Base-by-base conservation (phyloP, 352 stramenopile species). In the Globisporangium spiculum region DNA sequence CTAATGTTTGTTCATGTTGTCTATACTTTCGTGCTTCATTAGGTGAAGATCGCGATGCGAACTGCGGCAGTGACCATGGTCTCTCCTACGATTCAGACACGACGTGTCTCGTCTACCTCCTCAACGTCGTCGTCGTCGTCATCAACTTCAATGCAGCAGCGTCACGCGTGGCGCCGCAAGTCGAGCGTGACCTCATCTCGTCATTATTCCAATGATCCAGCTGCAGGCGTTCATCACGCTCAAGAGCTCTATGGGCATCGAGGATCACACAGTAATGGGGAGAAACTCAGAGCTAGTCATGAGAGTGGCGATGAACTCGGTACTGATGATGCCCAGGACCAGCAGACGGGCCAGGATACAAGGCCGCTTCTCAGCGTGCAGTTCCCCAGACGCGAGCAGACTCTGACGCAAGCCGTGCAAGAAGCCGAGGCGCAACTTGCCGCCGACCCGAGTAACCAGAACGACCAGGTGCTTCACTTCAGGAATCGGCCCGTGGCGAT, bases 391-490 rank as follows among this genome's bases (percentile, higher is more conserved):
- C 41, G 70, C 14, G 62, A 75, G 22, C 62, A 70, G 27, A 79
- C 74, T 22, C 65, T 80, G 24, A 68, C 71, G 41, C 68, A 84
- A 4, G 63, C 68, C 1, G 65, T 83, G 4, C 62, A 70, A 8
- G 66, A 81, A 20, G 68, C 77, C 27, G 77, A 89, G 52, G 67
- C 63, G 0, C 60, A 65, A 1, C 3, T 72, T 0, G 34, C 52
- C 0, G 50, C 22, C 0, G 52, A 65, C 12, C 53, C n/a, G 0
- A 56, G 67, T 5, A 60, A 72, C 36, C 22, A 52, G 1, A 63
- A 81, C 16, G 71, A 81, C 18, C 69, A 89, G n/a, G 79, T 79
- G 2, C 84, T 73, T 6, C 80, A 76, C 41, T 93, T 93, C 50
- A 83, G 81, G 8, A 68, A 80, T 30, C 83, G 86, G 0, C 76